Percentiles rank a stretch among this genome's conserved stretches.
These are phyloP conservation scores for Heliamphora pulchella DNA, from an alignment of 179 eudicot genomes.

Conservation along the genomic window DNA sequence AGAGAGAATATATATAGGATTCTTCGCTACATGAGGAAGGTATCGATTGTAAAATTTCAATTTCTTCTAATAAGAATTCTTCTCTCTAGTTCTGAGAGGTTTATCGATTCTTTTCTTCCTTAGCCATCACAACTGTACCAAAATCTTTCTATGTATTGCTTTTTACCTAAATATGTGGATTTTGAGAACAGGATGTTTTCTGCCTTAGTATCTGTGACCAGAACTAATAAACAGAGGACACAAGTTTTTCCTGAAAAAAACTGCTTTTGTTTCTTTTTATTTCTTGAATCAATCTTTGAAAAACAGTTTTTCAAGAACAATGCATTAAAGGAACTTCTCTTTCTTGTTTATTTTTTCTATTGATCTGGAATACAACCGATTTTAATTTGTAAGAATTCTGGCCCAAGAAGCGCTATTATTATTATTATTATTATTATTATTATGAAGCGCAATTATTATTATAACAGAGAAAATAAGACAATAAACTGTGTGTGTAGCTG, in stretches of 20 bases:
- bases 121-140: too few relatives aligned
- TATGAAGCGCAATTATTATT: too few relatives aligned
- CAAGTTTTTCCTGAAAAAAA: not conserved
- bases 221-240: not conserved
- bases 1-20: too few relatives aligned
- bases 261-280: not conserved
- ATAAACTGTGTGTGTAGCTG: constrained; percentile 38
- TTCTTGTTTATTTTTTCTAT: not conserved
- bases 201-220: not conserved
- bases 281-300: not conserved
- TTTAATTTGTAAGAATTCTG: too few relatives aligned
- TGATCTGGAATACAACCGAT: not conserved
- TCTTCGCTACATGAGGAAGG: too few relatives aligned
- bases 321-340: not conserved
- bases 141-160: too few relatives aligned
- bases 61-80: too few relatives aligned
- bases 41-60: too few relatives aligned
- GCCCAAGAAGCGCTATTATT: too few relatives aligned
- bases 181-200: not conserved
- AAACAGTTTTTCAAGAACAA: not conserved
- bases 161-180: not conserved
- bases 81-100: too few relatives aligned
- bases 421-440: too few relatives aligned
- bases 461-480: not conserved
- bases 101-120: too few relatives aligned